phyloP scores from a whole-genome alignment of 1,139 yeast genomes.

The Spencermartinsiella ligniputridi region DNA sequence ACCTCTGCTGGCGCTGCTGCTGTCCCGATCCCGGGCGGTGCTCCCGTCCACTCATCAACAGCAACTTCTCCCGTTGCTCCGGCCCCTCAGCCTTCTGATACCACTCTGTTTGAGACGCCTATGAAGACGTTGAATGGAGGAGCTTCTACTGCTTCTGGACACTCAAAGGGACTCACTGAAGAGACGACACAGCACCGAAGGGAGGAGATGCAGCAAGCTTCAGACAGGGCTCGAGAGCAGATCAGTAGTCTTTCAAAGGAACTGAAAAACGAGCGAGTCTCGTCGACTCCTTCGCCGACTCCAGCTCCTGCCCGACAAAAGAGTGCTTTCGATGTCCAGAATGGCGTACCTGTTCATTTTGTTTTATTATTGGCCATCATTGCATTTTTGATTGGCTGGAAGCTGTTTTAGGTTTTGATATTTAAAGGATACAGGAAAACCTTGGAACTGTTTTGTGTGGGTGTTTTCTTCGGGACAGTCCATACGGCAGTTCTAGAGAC shows the following conservation, averaged over 20 bases:
- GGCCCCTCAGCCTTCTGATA: constrained; percentile 3
- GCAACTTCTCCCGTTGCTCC: constrained; percentile 6
- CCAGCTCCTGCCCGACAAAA: constrained; percentile 17
- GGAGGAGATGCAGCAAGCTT: constrained; percentile 8
- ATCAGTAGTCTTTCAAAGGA: constrained; percentile 21
- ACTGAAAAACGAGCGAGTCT: constrained; percentile 17
- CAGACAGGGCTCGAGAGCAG: constrained; percentile 21
- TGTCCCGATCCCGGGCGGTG: constrained; percentile 9
- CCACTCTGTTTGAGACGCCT: constrained; percentile 2
- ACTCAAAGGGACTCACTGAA: constrained; percentile 3
- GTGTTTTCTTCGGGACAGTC: too few relatives aligned
- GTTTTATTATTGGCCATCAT: constrained; percentile 49
- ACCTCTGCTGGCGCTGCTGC: constrained; percentile 24
- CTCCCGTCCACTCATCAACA: constrained; percentile 10
- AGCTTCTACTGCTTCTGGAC: neutral
- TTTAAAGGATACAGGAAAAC: too few relatives aligned
- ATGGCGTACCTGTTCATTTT: constrained; percentile 49
- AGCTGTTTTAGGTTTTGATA: constrained; percentile 44
- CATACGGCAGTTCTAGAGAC: too few relatives aligned
- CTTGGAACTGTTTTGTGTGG: too few relatives aligned
- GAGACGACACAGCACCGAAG: constrained; percentile 1
- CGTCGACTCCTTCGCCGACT: constrained; percentile 18
- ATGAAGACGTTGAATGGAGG: neutral
- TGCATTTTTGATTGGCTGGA: constrained; percentile 60
- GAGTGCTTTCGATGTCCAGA: constrained; percentile 9